These are phyloP conservation scores for Ceratocystis harringtonii DNA, from an alignment of 2,329 filamentous ascomycete genomes.

Conservation along the genomic window DNA sequence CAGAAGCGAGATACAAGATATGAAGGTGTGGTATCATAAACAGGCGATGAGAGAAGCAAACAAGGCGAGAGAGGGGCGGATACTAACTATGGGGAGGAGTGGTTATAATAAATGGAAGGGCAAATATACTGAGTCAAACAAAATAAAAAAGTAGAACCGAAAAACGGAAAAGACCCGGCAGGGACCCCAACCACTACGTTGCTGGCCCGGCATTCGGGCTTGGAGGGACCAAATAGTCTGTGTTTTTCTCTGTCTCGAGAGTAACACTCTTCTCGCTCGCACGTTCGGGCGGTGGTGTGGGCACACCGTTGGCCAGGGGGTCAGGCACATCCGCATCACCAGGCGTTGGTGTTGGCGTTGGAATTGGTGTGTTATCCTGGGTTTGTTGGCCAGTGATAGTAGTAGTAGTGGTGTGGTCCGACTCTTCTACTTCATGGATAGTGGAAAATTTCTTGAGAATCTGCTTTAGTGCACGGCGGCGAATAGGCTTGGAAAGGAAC, in stretches of 20 bases:
- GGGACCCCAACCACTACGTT: neutral
- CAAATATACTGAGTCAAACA: constrained; percentile 5
- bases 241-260: neutral
- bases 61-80: neutral
- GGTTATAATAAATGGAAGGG: neutral
- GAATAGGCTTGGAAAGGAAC: constrained; percentile 64
- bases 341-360: constrained; percentile 6
- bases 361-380: constrained; percentile 4
- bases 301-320: constrained; percentile 13
- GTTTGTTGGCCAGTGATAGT: neutral
- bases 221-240: neutral
- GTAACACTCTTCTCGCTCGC: constrained; percentile 14
- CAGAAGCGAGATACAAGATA: neutral
- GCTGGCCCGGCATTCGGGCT: no score
- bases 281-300: constrained; percentile 15
- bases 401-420: neutral
- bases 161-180: neutral
- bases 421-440: constrained; percentile 45
- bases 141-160: constrained; percentile 7
- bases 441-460: constrained; percentile 73
- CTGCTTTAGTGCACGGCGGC: constrained; percentile 70
- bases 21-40: neutral
- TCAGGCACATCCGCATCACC: constrained; percentile 8
- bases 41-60: constrained; percentile 1
- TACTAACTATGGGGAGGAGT: neutral